Base-by-base conservation (phyloP, 1,284 basidiomycete genomes). In the Coniferiporia weirii region DNA sequence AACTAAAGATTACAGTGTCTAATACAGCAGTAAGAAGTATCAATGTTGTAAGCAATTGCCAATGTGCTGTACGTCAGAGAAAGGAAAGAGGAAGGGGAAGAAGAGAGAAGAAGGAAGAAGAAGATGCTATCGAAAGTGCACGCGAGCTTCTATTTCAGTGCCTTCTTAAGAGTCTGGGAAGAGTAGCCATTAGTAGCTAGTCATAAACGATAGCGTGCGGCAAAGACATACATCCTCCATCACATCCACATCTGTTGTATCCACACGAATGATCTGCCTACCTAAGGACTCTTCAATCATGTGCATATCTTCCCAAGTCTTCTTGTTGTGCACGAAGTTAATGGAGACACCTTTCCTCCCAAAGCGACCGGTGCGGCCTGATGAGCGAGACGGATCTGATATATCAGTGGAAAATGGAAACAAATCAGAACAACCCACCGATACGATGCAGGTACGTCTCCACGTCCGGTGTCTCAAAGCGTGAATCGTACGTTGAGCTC, bases 391-490 rank as follows among this genome's bases (percentile, higher is more conserved):
- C 44, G 40, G 52, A 35, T 27, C 52, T 36, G 15, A 43, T 27
- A 35, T 15, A 43, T 64, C 57, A 22, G 27, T n/a, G 35, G 49
- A 17, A 43, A 49, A 52, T 12, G 22, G 34, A 59, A 34, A 57
- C 22, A 51, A 48, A 46, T 52, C 15, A 15, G 12, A 46, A 38
- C 1, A 9, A 76, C 87, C 57, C 61, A 93, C 95, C 96, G 63
- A 99, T 99, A 64, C 97, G 87, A 75, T 99, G 97, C 60, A 99
- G 87, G 71, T 99, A 99, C 0, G 96, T 99, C 77, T 99, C 97
- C 35, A 95, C 79, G 72, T 99, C 97, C 0, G 95, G 93, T 64
- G 72, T 75, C 49, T 75, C 76, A 84, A 27, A 68, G 68, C 36
- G 70, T 66, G 61, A 70, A 69, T 1, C 69, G 66, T 64, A 76